phyloP scores from a whole-genome alignment of 371 early-diverging fungal genomes.

The Mortierella sp. region DNA sequence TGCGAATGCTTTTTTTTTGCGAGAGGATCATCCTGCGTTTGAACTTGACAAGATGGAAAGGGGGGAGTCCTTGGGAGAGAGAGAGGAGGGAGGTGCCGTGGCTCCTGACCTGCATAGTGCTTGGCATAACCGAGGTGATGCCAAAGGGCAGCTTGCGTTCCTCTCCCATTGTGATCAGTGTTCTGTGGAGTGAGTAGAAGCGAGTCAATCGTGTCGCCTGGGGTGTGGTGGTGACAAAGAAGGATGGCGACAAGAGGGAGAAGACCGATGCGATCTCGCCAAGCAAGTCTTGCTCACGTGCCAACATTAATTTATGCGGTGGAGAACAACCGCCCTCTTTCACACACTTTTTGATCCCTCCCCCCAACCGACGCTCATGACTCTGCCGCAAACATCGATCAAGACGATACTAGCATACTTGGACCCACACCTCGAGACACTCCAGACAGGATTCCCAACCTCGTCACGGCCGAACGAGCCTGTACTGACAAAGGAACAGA shows the following conservation, averaged over 20 bases:
- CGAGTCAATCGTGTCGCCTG: too few species aligned
- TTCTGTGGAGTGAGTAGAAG: too few species aligned
- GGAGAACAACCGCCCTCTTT: too few species aligned
- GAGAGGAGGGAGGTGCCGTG: background rate
- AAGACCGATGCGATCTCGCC: too few species aligned
- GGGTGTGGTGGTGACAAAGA: too few species aligned
- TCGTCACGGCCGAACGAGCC: slow-evolving; percentile 47
- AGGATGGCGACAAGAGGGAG: too few species aligned
- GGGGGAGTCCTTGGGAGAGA: too few species aligned
- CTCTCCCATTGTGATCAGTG: slow-evolving; percentile 25
- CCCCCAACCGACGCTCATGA: slow-evolving; percentile 5
- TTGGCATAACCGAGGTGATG: slow-evolving; percentile 52
- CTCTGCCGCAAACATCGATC: slow-evolving; percentile 29
- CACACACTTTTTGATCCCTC: background rate
- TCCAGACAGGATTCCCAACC: slow-evolving; percentile 50
- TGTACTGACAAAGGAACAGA: slow-evolving; percentile 26
- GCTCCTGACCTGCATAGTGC: slow-evolving; percentile 43
- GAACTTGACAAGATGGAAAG: too few species aligned
- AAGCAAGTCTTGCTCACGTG: too few species aligned
- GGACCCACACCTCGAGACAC: slow-evolving; percentile 41
- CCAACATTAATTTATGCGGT: too few species aligned
- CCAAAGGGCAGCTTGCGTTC: slow-evolving; percentile 51
- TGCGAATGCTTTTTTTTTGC: background rate
- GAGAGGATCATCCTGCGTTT: too few species aligned
- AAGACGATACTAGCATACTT: slow-evolving; percentile 29